Evolutionary conservation across 345 rosid genomes (phyloP), one percentile per base, ranked within the genome.

Genomic region (Citrus mangshanensis): DNA sequence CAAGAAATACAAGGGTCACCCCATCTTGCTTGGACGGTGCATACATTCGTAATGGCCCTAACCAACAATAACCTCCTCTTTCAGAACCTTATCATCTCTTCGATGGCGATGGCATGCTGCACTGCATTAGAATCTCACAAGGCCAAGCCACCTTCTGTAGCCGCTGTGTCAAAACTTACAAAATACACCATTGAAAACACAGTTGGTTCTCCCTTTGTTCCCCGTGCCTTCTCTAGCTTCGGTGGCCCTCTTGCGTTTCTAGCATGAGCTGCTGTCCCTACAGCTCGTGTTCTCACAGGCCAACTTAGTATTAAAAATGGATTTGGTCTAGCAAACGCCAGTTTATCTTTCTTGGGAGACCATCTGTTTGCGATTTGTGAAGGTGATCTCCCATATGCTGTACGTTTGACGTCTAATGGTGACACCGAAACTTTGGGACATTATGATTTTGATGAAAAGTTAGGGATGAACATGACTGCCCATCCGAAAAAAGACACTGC

Each of bases 91-190:
- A 90, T 85, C 91, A 88, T 79, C 76, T 86, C 24, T 87, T 89
- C 66, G 94, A 90, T 38, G 92, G 92, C 2, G 94, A 90, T 22
- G 92, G 88, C 12, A 90, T 90, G 94, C 88, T 89, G 70, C 91
- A 87, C 83, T 75, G 91, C 68, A 84, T 89, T 14, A 70, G 80
- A 30, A 85, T 37, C 74, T 87, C 89, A 35, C 54, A 59, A 24
- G 91, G 88, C 67, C 73, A 75, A 25, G 88, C 89, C 75, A 70
- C 74, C 28, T 78, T 89, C 63, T 89, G 92, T 68, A 85, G 94
- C 81, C 87, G 91, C 22, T 90, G 87, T 49, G 88, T 90, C 37
- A 76, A 80, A 82, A 90, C 92, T 7, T 62, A 87, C 46, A 89
- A 89, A 71, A 71, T 90, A 86, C 80, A 70, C 61, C 18, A 78